Evolutionary conservation across 2,329 filamentous ascomycete species (phyloP), one percentile per base, ranked within the genome.

Genomic region (Ophiocordyceps camponoti-leonardi): DNA sequence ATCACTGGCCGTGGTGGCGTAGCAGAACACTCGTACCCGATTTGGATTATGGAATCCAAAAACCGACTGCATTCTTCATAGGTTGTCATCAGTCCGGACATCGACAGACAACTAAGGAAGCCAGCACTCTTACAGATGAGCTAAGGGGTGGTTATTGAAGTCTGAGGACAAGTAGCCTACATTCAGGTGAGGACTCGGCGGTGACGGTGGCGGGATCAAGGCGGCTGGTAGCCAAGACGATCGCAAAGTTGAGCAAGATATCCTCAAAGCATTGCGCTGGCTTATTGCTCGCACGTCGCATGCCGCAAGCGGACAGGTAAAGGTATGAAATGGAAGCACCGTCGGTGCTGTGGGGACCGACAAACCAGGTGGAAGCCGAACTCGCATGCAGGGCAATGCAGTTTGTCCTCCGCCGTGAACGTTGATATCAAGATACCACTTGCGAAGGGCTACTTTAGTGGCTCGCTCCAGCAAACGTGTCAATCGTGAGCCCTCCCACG

Each of bases 111-210:
- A 6, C 26, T 4, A 28, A n/a, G 16, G 33, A 3, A 18, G n/a
- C 16, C 6, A 18, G 6, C 8, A 2, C 33, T 16, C 72, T 65
- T 66, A 77, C 72, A 98, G 63, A 65, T 98, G 92, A 22, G 92
- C 92, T 31, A 98, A 68, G 4, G 92, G 92, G 58, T 98, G 92
- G 55, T 98, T 98, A 58, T 98, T 98, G 65, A 98, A 98, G 63
- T 98, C 92, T 0, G 92, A 96, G 4, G 92, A 96, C 35, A 98
- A 80, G 60, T 98, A 98, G 42, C 92, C 92, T 49, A 98, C 79
- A 52, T 86, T 90, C n/a, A 98, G 71, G 51, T 82, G 77, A 1
- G 88, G 87, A 41, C 69, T 72, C 1, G 92, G 92, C 1, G 92
- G 88, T 2, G 76, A 63, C 0, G 92, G 92, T 2, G 92, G 92